A percentile compares a stretch with the other conserved stretches of the same genome.
Evolutionary conservation across 2,329 filamentous ascomycete species (phyloP).

Genomic region (Periconia sp.): DNA sequence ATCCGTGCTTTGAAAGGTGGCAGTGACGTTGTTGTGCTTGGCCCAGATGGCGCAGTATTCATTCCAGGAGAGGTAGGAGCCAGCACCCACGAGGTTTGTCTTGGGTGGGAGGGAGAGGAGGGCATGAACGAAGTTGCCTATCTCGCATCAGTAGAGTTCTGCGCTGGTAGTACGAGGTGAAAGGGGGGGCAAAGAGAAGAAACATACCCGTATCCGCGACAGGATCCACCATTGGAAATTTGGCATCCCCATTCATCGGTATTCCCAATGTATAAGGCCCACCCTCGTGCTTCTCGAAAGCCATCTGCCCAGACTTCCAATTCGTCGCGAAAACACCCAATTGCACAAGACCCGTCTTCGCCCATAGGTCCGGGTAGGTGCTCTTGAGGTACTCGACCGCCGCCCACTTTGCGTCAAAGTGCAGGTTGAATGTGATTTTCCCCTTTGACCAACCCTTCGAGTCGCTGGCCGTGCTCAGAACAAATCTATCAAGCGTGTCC

Average conservation of each 20-base stretch:
- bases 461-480: constrained; percentile 52
- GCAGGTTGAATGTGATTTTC: constrained; percentile 40
- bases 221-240: constrained; percentile 25
- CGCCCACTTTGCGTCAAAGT: constrained; percentile 51
- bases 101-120: constrained; percentile 29
- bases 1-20: constrained; percentile 20
- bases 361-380: constrained; percentile 30
- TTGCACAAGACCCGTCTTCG: constrained; percentile 35
- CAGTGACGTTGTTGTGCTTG: constrained; percentile 21
- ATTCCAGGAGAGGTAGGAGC: constrained; percentile 25
- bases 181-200: constrained; percentile 1
- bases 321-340: constrained; percentile 31
- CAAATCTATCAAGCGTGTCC: constrained; percentile 48
- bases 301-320: constrained; percentile 20
- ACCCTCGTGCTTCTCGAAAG: constrained; percentile 26
- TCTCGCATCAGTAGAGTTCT: not conserved
- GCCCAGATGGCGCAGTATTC: constrained; percentile 32
- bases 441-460: constrained; percentile 38
- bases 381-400: constrained; percentile 48
- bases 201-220: constrained; percentile 27
- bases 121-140: constrained; percentile 28
- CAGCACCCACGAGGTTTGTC: constrained; percentile 31
- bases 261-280: constrained; percentile 23
- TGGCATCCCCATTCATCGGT: constrained; percentile 23
- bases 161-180: not conserved